Evolutionary conservation across 2,329 filamentous ascomycete species (phyloP).

Genomic region (Beauveria caledonica): DNA sequence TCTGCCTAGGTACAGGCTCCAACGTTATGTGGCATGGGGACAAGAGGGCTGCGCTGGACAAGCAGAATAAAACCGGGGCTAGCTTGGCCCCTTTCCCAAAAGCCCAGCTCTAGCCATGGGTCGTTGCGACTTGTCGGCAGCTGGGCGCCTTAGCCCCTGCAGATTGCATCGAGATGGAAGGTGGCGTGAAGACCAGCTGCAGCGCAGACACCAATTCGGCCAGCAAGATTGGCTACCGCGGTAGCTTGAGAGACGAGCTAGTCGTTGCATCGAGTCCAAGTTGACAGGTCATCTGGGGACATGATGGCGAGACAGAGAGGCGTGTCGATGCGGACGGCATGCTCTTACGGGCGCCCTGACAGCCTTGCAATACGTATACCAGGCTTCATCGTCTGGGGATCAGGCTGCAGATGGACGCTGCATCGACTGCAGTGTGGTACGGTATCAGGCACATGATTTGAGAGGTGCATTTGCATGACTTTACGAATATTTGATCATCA

Average conservation of each 20-base stretch:
- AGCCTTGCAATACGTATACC: constrained; percentile 2
- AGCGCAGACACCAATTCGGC: background rate
- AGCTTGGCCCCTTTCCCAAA: background rate
- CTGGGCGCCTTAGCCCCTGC: background rate
- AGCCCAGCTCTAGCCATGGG: background rate
- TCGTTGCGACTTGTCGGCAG: background rate
- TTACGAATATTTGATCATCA: too few species aligned
- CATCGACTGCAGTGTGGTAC: too few species aligned
- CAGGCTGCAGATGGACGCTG: background rate
- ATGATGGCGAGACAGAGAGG: background rate
- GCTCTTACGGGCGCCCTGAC: background rate
- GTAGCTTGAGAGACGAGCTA: background rate
- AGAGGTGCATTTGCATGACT: too few species aligned
- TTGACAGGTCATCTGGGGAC: background rate
- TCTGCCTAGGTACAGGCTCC: background rate
- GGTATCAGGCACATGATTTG: too few species aligned
- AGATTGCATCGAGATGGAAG: constrained; percentile 8
- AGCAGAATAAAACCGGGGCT: background rate
- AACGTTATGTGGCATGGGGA: background rate
- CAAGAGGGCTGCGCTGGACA: background rate
- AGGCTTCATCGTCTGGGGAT: background rate
- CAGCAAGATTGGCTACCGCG: background rate
- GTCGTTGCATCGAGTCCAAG: background rate
- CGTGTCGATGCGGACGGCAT: constrained; percentile 4
- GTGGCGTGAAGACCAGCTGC: constrained; percentile 1